A percentile compares a stretch with the other conserved stretches of the same genome.
phyloP scores from a whole-genome alignment of 331 rosid species.

The Ulmus americana region DNA sequence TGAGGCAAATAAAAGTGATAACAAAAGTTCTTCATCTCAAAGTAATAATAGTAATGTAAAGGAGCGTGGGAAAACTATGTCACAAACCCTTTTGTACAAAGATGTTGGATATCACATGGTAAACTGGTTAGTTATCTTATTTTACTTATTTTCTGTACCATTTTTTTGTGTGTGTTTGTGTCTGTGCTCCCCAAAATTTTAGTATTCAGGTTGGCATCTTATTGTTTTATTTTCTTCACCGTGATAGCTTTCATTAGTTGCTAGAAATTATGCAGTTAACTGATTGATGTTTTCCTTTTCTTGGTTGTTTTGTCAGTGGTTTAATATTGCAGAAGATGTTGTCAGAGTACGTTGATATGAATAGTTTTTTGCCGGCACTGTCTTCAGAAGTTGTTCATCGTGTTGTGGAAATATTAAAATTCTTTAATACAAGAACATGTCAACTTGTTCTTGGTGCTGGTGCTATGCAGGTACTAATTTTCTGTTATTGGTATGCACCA shows the following conservation, averaged over 20 bases:
- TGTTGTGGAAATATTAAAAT: constrained; percentile 77
- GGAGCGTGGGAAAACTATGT: constrained; percentile 69
- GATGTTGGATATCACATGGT: constrained; percentile 95
- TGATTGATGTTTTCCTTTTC: constrained; percentile 13
- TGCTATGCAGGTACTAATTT: constrained; percentile 87
- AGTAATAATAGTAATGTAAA: constrained; percentile 42
- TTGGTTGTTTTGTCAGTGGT: constrained; percentile 59
- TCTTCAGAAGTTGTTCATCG: constrained; percentile 96
- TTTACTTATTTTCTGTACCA: constrained; percentile 17
- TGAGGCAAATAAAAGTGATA: constrained; percentile 38
- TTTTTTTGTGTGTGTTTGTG: background rate
- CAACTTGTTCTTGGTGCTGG: constrained; percentile 99
- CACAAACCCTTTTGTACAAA: constrained; percentile 60
- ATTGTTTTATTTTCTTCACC: no score
- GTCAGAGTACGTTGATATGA: constrained; percentile 91
- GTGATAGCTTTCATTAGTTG: background rate
- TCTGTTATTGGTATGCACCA: constrained; percentile 2
- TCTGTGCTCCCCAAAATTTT: background rate
- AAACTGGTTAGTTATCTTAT: constrained; percentile 81
- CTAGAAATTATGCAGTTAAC: background rate
- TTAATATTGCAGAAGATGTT: constrained; percentile 90
- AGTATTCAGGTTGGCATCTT: background rate
- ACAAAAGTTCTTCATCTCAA: constrained; percentile 34
- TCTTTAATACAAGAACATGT: constrained; percentile 95
- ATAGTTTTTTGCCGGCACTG: constrained; percentile 62